A percentile compares a stretch with the other conserved stretches of the same genome.
Evolutionary conservation across 148 eudicot species (phyloP).

Genomic region (Vaccinium darrowii): DNA sequence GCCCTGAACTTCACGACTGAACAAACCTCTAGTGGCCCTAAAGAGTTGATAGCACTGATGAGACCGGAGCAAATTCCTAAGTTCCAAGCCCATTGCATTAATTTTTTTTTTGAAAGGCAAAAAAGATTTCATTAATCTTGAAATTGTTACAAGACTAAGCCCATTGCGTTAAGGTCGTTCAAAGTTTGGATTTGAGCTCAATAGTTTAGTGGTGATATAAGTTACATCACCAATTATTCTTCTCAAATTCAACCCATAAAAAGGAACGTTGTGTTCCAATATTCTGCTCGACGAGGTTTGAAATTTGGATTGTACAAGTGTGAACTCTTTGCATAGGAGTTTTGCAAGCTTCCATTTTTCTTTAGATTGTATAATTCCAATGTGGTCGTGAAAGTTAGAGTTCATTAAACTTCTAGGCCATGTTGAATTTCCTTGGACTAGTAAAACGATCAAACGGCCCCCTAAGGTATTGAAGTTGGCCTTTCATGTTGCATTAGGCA

Average conservation of each 20-base stretch:
- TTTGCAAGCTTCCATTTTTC: not conserved
- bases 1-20: no score
- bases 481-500: not conserved
- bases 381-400: not conserved
- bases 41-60: no score
- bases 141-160: no score
- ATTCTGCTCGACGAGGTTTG: not conserved
- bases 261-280: not conserved
- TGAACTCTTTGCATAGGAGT: not conserved
- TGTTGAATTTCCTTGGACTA: not conserved
- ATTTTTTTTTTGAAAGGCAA: no score
- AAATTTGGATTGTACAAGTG: not conserved
- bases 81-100: no score
- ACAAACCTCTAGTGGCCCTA: no score
- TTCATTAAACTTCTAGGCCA: not conserved
- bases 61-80: no score
- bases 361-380: not conserved
- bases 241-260: not conserved
- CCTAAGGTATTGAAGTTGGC: not conserved
- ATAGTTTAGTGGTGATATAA: not conserved
- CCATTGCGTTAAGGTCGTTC: no score
- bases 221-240: not conserved
- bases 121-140: no score
- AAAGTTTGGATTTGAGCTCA: not conserved
- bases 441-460: not conserved